Evolutionary conservation across 2,329 filamentous ascomycete genomes (phyloP).

Genomic region (Myriosclerotinia duriaeana): DNA sequence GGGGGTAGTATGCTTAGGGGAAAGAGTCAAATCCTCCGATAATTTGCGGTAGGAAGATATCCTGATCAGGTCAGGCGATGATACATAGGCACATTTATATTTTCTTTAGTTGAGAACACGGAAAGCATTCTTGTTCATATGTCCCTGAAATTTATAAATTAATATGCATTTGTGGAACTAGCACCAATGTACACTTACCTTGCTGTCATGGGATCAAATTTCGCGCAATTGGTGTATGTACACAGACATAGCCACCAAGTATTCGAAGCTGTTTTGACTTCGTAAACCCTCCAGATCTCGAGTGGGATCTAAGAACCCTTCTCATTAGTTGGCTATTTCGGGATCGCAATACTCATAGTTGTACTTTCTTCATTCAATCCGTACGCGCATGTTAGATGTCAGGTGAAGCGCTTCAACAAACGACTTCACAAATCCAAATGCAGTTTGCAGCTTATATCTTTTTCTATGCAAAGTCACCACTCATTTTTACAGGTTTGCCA

Average conservation of each 20-base stretch:
- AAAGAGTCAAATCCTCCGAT: too few relatives aligned
- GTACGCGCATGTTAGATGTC: too few relatives aligned
- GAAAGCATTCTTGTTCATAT: too few relatives aligned
- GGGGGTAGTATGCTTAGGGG: too few relatives aligned
- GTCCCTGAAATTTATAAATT: too few relatives aligned
- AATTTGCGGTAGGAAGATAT: background rate
- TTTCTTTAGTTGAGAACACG: too few relatives aligned
- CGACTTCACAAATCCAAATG: background rate
- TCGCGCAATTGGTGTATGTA: background rate
- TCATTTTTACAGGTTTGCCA: background rate
- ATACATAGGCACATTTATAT: too few relatives aligned
- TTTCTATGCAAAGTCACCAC: background rate
- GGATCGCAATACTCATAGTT: background rate
- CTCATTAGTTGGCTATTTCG: background rate
- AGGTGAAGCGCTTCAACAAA: background rate
- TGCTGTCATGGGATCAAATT: background rate
- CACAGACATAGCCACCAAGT: background rate
- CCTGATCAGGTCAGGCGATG: background rate
- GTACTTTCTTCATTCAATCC: background rate
- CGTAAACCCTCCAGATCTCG: background rate
- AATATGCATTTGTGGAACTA: background rate
- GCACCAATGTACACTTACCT: background rate
- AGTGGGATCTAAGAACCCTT: background rate
- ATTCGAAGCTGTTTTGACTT: background rate
- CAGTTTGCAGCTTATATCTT: background rate